Evolutionary conservation across 441 rosid species (phyloP).

Genomic region (Pelargonium cotyledonis): DNA sequence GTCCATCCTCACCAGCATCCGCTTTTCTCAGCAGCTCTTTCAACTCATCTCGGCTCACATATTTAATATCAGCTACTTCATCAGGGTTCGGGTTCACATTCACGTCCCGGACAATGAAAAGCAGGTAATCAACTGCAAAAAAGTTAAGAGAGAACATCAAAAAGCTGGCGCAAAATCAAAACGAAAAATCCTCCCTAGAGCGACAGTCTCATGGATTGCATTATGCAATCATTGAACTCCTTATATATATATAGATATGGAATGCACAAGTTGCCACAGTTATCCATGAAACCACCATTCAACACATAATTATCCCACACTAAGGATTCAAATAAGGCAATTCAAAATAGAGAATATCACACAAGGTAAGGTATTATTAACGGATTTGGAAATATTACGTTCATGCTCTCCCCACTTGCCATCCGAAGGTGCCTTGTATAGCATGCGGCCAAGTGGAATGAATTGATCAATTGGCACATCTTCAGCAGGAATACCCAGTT

Average conservation of each 20-base stretch:
- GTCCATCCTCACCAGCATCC: slow-evolving; percentile 71
- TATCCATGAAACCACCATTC: not conserved
- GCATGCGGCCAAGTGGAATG: slow-evolving; percentile 60
- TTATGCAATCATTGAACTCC: too few relatives aligned
- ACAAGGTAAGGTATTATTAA: too few relatives aligned
- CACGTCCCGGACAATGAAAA: slow-evolving; percentile 76
- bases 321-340: not conserved
- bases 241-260: too few relatives aligned
- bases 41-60: slow-evolving; percentile 64
- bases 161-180: too few relatives aligned
- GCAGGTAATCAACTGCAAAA: slow-evolving; percentile 75
- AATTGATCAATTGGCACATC: slow-evolving; percentile 80
- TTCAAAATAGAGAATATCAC: not conserved
- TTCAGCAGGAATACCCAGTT: slow-evolving; percentile 79
- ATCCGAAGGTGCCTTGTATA: slow-evolving; percentile 92
- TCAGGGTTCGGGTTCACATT: slow-evolving; percentile 67
- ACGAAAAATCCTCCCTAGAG: too few relatives aligned
- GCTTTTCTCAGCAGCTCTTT: slow-evolving; percentile 79
- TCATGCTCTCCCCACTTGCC: slow-evolving; percentile 98
- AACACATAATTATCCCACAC: not conserved
- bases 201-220: too few relatives aligned
- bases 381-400: slow-evolving; percentile 38
- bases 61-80: slow-evolving; percentile 73
- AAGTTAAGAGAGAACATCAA: not conserved
- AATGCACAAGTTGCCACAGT: too few relatives aligned